Evolutionary conservation across 257 asterid species (phyloP).

Genomic region (Salvia hispanica): DNA sequence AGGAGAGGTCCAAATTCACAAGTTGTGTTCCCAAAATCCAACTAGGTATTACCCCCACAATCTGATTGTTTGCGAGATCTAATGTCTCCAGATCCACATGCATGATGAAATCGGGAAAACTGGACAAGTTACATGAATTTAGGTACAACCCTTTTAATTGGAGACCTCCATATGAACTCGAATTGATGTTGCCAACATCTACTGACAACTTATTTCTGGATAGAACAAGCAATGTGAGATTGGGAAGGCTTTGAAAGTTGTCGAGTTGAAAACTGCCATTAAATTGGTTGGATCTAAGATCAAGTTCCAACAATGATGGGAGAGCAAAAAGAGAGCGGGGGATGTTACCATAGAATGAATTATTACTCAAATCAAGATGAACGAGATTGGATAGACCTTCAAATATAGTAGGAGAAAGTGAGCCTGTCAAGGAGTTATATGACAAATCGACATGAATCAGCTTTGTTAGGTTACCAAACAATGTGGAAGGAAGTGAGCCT

Average conservation of each 20-base stretch:
- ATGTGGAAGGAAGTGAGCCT: no score
- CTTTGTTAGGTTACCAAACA: not conserved
- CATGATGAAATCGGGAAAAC: not conserved
- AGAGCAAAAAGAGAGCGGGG: conserved; percentile 34
- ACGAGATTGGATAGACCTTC: not conserved
- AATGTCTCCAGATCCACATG: not conserved
- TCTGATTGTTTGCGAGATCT: not conserved
- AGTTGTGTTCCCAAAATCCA: not conserved
- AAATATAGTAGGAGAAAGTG: not conserved
- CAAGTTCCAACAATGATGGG: conserved; percentile 30
- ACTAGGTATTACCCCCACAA: not conserved
- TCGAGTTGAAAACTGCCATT: conserved; percentile 20
- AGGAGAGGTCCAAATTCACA: conserved; percentile 21
- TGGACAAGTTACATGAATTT: conserved; percentile 29
- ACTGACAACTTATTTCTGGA: conserved; percentile 42
- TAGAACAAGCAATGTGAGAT: conserved; percentile 38
- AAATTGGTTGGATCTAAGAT: conserved; percentile 35
- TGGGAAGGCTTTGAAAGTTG: not conserved
- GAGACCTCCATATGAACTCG: conserved; percentile 7
- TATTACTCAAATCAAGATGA: not conserved
- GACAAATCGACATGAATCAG: not conserved
- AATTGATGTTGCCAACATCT: not conserved
- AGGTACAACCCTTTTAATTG: conserved; percentile 13
- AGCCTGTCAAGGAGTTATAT: not conserved
- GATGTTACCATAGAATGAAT: conserved; percentile 32